Evolutionary conservation across 176 grass and related monocot species (phyloP).

Genomic region (Miscanthus lutarioriparius): DNA sequence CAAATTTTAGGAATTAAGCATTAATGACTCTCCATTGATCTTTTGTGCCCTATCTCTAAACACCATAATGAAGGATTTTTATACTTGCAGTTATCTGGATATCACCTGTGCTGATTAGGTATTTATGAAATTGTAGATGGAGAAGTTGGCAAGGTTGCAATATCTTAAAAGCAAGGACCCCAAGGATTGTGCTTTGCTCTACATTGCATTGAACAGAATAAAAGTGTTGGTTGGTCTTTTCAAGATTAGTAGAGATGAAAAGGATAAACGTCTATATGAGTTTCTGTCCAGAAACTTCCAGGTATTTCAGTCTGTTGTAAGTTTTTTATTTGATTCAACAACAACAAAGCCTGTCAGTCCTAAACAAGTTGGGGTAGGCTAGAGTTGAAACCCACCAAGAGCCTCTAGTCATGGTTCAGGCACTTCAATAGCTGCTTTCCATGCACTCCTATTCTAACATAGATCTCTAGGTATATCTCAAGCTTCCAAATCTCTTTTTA

Average conservation of each 20-base stretch:
- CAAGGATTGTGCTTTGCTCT: slow-evolving; percentile 90
- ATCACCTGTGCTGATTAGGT: slow-evolving; percentile 51
- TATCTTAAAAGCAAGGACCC: slow-evolving; percentile 95
- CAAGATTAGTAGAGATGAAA: slow-evolving; percentile 93
- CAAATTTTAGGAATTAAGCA: slow-evolving; percentile 26
- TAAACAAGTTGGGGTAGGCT: no score
- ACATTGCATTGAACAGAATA: slow-evolving; percentile 87
- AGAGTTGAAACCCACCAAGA: no score
- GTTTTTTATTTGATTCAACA: not conserved
- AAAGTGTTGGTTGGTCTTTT: slow-evolving; percentile 92
- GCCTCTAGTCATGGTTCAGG: no score
- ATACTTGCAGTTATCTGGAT: slow-evolving; percentile 43
- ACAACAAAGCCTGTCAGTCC: no score
- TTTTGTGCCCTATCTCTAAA: slow-evolving; percentile 28
- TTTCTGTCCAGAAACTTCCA: slow-evolving; percentile 95
- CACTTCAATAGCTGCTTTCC: no score
- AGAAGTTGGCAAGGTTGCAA: slow-evolving; percentile 91
- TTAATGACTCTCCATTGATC: slow-evolving; percentile 28
- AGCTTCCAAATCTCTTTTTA: no score
- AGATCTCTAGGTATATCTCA: no score
- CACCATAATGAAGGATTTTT: slow-evolving; percentile 21
- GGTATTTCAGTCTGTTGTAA: slow-evolving; percentile 46
- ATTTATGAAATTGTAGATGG: slow-evolving; percentile 77
- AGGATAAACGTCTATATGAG: slow-evolving; percentile 73
- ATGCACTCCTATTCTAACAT: no score